Conservation (phyloP, 2,329 filamentous ascomycete genomes). For the Fusarium sp. region DNA sequence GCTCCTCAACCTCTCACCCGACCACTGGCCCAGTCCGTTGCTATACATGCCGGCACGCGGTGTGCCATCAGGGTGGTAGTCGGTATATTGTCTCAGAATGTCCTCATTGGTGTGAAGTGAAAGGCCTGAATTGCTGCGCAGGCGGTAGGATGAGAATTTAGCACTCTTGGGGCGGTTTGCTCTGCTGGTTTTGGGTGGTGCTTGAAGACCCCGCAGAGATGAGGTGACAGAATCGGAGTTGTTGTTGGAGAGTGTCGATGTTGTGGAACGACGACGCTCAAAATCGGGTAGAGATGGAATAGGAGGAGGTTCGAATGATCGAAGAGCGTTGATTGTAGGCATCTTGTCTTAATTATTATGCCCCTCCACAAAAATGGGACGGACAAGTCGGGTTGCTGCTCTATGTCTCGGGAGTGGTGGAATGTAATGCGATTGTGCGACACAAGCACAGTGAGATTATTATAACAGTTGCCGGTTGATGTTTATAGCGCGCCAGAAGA, state of each 20-base stretch:
- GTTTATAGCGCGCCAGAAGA: not conserved
- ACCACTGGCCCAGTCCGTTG: constrained; percentile 18
- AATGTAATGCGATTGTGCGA: constrained; percentile 9
- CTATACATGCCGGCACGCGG: constrained; percentile 38
- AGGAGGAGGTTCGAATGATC: constrained; percentile 38
- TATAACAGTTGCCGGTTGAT: not conserved
- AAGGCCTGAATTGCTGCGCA: constrained; percentile 58
- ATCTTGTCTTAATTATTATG: constrained; percentile 16
- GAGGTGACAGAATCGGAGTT: constrained; percentile 23
- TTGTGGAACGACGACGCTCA: constrained; percentile 38
- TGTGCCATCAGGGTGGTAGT: constrained; percentile 54
- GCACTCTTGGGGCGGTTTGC: constrained; percentile 40
- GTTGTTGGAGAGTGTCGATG: constrained; percentile 29
- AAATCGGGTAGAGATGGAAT: constrained; percentile 39
- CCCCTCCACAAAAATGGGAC: not conserved
- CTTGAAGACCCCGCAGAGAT: constrained; percentile 29
- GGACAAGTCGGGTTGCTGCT: not conserved
- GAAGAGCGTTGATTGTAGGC: constrained; percentile 39
- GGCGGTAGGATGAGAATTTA: constrained; percentile 42
- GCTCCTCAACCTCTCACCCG: constrained; percentile 38
- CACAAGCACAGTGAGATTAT: not conserved
- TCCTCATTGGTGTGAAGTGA: constrained; percentile 54
- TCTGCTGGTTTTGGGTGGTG: constrained; percentile 35
- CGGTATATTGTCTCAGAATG: constrained; percentile 55
- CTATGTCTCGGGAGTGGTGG: constrained; percentile 6